These are phyloP conservation scores for Infundibulicybe gibba DNA, from an alignment of 768 basidiomycete species.

Conservation along the genomic window DNA sequence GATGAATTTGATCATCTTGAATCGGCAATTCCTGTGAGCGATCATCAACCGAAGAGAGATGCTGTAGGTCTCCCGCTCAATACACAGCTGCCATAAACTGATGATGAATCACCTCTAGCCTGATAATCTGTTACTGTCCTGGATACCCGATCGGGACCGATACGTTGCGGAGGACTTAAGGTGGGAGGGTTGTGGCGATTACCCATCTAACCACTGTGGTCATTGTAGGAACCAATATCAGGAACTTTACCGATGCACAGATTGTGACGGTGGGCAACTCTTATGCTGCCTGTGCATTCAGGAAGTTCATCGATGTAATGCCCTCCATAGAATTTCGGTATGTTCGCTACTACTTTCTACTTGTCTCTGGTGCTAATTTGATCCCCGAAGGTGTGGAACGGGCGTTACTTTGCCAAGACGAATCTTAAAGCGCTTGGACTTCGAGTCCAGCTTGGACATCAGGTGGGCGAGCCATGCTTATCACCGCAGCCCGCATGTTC, in stretches of 20 bases:
- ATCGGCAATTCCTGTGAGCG: too few relatives aligned
- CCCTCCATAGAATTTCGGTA: background rate
- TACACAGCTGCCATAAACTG: too few relatives aligned
- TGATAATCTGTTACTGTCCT: background rate
- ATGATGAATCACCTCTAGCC: too few relatives aligned
- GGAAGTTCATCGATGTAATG: background rate
- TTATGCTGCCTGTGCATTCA: conserved; percentile 1
- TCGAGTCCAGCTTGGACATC: too few relatives aligned
- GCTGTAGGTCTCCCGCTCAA: too few relatives aligned
- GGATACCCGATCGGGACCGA: too few relatives aligned
- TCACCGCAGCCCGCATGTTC: conserved; percentile 1
- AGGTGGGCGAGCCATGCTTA: background rate
- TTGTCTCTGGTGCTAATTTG: background rate
- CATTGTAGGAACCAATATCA: background rate
- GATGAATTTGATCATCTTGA: too few relatives aligned
- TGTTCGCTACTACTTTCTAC: background rate
- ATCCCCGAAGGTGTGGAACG: conserved; percentile 1
- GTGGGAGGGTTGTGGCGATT: too few relatives aligned
- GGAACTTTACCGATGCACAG: background rate
- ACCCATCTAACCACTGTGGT: background rate
- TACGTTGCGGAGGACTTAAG: background rate
- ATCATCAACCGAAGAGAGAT: background rate
- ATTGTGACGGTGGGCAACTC: conserved; percentile 2
- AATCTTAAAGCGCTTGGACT: background rate
- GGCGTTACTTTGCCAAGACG: background rate